phyloP scores from a whole-genome alignment of 768 basidiomycete species.

The Boletus rubescentipes region DNA sequence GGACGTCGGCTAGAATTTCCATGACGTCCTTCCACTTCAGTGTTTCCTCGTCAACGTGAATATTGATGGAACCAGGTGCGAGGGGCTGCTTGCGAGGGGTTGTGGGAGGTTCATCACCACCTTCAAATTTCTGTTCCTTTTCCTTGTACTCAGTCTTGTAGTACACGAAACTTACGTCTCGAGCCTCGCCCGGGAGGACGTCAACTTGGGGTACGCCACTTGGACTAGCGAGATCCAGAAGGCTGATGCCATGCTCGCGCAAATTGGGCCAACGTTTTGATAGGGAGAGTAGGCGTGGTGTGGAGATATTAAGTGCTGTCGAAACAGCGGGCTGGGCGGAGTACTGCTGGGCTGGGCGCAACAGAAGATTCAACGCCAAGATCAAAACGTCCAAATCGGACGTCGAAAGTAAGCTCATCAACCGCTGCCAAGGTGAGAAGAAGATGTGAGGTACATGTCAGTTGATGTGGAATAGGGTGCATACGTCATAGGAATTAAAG shows the following conservation, averaged over 20 bases:
- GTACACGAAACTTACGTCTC: slow-evolving; percentile 80
- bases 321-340: slow-evolving; percentile 84
- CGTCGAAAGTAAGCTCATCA: slow-evolving; percentile 84
- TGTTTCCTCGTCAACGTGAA: slow-evolving; percentile 63
- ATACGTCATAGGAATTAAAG: slow-evolving; percentile 93
- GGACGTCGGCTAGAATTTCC: slow-evolving; percentile 71
- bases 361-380: slow-evolving; percentile 76
- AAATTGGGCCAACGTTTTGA: slow-evolving; percentile 83
- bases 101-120: slow-evolving; percentile 40
- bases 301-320: slow-evolving; percentile 78
- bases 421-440: slow-evolving; percentile 53
- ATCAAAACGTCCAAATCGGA: slow-evolving; percentile 89
- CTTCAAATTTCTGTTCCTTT: slow-evolving; percentile 48
- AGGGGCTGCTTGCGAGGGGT: slow-evolving; percentile 50
- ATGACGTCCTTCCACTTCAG: slow-evolving; percentile 64
- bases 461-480: slow-evolving; percentile 31
- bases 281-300: slow-evolving; percentile 76
- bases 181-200: slow-evolving; percentile 66
- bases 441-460: slow-evolving; percentile 4
- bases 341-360: slow-evolving; percentile 95
- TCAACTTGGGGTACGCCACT: slow-evolving; percentile 54
- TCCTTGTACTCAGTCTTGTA: slow-evolving; percentile 62
- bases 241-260: slow-evolving; percentile 75
- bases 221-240: slow-evolving; percentile 67
- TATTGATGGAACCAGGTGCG: slow-evolving; percentile 49